Conservation (phyloP, 2,329 filamentous ascomycete species). For the Elsinoe ampelina region DNA sequence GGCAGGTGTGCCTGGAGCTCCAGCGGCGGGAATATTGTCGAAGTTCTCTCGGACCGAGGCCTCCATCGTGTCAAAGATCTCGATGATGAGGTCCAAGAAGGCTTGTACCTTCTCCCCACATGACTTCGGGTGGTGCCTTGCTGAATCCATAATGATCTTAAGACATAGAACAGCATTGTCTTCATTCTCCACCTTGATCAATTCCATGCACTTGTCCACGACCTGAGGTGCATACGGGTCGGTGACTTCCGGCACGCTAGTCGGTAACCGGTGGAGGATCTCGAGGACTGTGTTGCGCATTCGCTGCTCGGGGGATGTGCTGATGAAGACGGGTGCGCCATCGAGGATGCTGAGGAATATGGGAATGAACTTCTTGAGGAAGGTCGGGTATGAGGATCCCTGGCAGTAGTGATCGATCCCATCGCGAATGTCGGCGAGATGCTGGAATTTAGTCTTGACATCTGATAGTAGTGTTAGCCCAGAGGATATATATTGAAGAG, state of each 20-base stretch:
- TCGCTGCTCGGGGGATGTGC: constrained; percentile 84
- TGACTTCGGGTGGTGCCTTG: constrained; percentile 76
- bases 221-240: constrained; percentile 83
- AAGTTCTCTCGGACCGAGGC: constrained; percentile 91
- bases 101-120: constrained; percentile 74
- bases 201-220: constrained; percentile 78
- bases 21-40: constrained; percentile 55
- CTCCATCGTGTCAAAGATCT: constrained; percentile 93
- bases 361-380: constrained; percentile 81
- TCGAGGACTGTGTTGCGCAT: constrained; percentile 88
- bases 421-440: constrained; percentile 80
- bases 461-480: constrained; percentile 46
- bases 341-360: constrained; percentile 78
- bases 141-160: constrained; percentile 95
- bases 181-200: constrained; percentile 90
- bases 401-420: constrained; percentile 80
- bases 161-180: constrained; percentile 98
- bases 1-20: constrained; percentile 56
- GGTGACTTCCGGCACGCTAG: constrained; percentile 65
- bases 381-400: constrained; percentile 65
- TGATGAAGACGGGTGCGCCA: constrained; percentile 82
- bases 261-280: constrained; percentile 79
- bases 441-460: constrained; percentile 67
- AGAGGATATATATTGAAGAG: neutral
- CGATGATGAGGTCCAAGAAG: constrained; percentile 84